These are phyloP conservation scores for Terana coerulea DNA, from an alignment of 768 basidiomycete genomes.

Conservation along the genomic window DNA sequence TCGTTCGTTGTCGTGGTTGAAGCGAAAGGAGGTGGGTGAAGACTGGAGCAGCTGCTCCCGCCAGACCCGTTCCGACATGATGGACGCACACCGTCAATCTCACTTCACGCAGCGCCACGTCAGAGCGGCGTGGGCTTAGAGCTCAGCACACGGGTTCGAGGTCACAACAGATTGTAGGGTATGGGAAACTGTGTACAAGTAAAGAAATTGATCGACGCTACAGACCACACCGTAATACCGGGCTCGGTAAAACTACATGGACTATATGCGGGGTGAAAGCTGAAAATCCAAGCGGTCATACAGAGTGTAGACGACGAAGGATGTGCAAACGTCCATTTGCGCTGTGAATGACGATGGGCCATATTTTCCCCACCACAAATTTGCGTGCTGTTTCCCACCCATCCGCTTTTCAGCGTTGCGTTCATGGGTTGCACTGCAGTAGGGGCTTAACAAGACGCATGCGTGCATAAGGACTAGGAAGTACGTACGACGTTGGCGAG, in stretches of 20 bases:
- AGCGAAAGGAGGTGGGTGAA: neutral
- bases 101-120: constrained; percentile 12
- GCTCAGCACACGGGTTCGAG: neutral
- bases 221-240: constrained; percentile 16
- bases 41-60: constrained; percentile 1
- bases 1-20: constrained; percentile 3
- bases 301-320: constrained; percentile 6
- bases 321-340: constrained; percentile 5
- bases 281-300: constrained; percentile 5
- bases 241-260: constrained; percentile 21
- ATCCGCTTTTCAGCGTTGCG: neutral
- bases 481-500: constrained; percentile 18
- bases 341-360: neutral
- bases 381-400: neutral
- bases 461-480: neutral
- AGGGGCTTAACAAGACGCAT: neutral
- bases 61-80: too few species aligned
- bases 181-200: constrained; percentile 1
- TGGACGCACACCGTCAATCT: neutral
- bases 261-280: constrained; percentile 5
- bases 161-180: neutral
- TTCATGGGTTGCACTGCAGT: constrained; percentile 18
- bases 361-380: neutral
- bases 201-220: constrained; percentile 11
- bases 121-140: constrained; percentile 4